A percentile compares a stretch with the other conserved stretches of the same genome.
These are phyloP conservation scores for Saccharomyces hybrid DNA, from an alignment of 1,139 yeast genomes.

Conservation along the genomic window DNA sequence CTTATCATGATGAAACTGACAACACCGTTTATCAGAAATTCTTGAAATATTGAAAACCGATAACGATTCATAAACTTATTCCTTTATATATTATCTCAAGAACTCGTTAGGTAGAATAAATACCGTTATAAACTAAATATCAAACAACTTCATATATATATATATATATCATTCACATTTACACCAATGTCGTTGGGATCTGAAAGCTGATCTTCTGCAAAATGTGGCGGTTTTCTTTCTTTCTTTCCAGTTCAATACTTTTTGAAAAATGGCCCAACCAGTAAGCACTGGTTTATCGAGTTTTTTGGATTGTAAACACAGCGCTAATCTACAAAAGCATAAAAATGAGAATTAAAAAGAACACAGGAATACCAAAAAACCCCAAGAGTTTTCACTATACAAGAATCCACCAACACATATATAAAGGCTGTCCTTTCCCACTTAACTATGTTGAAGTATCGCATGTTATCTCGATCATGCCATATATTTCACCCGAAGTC, in stretches of 20 bases:
- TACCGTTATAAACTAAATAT: not conserved
- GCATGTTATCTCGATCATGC: constrained; percentile 4
- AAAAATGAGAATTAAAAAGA: not conserved
- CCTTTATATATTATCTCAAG: not conserved
- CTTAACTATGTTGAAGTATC: not conserved
- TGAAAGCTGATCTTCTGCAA: not conserved
- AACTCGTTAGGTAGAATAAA: not conserved
- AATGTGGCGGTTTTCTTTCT: not conserved
- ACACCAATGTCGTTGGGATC: not conserved
- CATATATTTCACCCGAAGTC: constrained; percentile 19
- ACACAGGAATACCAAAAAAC: not conserved
- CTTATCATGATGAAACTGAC: constrained; percentile 72
- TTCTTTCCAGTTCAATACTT: not conserved
- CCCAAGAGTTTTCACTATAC: too few species aligned
- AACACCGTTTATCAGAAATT: constrained; percentile 77
- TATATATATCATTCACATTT: not conserved
- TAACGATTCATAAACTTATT: too few species aligned
- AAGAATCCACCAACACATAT: not conserved
- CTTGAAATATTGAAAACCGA: constrained; percentile 34
- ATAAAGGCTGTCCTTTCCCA: not conserved
- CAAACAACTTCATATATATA: not conserved
- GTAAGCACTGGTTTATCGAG: not conserved
- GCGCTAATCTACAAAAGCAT: not conserved
- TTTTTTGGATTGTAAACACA: not conserved
- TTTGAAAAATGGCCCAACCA: not conserved